Evolutionary conservation across 1,284 basidiomycete species (phyloP), one percentile per base, ranked within the genome.

Genomic region (Apiotrichum domesticum): DNA sequence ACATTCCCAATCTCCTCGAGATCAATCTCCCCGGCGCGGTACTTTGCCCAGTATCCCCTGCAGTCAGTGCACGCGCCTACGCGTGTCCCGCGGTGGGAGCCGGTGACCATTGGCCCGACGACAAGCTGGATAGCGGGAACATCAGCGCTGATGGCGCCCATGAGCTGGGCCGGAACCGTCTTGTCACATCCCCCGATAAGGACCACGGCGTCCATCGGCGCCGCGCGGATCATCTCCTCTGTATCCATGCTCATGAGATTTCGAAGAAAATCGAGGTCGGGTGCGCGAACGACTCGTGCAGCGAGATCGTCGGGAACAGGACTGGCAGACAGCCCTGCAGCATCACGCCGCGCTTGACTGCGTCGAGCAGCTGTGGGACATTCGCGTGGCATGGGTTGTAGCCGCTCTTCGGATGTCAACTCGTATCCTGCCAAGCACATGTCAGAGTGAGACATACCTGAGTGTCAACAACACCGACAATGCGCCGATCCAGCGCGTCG

Each of bases 371-470:
- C 35, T 64, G 57, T 6, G 67, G 64, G 10, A 72, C 59, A 54
- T 75, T 74, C 4, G 70, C 73, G 53, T 75, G 73, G 52, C 73
- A 75, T 1, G 73, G 73, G 51, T 74, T 74, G 63, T 68, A 75
- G 6, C 69, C 72, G 29, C 67, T 69, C 55, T 70, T 57, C 10
- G 21, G 21, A 21, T 21, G 21, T 21, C 21, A 21, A 21, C 21
- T 21, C 21, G 21, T 21, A 21, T 21, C 21, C 21, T 21, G 21
- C 21, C 21, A 21, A 21, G 21, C 21, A 21, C 21, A 21, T 21
- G 21, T 21, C 21, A 21, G 21, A 21, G 21, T 21, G 21, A 21
- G 21, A 43, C 59, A 35, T 14, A 65, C 63, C 10, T 58, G 55
- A 13, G 74, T 74, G 59, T 76, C 66, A n/a, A 71, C 61, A 35